These are phyloP conservation scores for Paramecium pentaurelia DNA, from an alignment of 73 alveolate species.

Conservation along the genomic window DNA sequence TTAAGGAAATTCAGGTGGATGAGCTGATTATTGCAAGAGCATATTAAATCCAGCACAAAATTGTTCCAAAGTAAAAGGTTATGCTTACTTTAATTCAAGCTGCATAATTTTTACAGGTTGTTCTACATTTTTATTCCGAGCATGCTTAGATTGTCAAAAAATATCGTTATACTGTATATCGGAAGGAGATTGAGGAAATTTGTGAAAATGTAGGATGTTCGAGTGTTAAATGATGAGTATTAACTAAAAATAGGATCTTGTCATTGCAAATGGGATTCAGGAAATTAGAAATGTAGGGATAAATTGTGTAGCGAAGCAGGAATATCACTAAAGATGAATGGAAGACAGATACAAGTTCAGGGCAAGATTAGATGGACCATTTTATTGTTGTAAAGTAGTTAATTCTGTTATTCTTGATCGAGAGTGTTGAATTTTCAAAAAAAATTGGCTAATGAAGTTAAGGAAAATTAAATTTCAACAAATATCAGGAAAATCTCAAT, in stretches of 20 bases:
- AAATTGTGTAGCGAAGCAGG: background rate
- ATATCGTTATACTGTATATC: background rate
- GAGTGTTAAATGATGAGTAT: background rate
- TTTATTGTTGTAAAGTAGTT: background rate
- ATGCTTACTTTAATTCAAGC: background rate
- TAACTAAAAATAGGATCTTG: background rate
- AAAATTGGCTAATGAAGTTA: too few species aligned
- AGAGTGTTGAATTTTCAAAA: too few species aligned
- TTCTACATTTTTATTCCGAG: background rate
- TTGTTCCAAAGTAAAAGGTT: background rate
- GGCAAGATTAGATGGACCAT: background rate
- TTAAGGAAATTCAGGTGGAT: background rate
- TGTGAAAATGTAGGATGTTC: background rate
- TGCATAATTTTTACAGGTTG: slow-evolving; percentile 25
- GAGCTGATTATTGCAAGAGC: background rate
- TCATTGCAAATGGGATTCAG: background rate
- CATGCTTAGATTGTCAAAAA: background rate
- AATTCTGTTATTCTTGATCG: too few species aligned
- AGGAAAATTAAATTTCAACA: too few species aligned
- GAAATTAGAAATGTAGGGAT: background rate
- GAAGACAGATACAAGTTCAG: background rate
- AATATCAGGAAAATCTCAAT: too few species aligned
- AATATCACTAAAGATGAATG: background rate
- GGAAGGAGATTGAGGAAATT: background rate
- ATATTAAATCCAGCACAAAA: background rate